phyloP scores from a whole-genome alignment of 2,329 filamentous ascomycete species.

The Myrmaecium sp. region DNA sequence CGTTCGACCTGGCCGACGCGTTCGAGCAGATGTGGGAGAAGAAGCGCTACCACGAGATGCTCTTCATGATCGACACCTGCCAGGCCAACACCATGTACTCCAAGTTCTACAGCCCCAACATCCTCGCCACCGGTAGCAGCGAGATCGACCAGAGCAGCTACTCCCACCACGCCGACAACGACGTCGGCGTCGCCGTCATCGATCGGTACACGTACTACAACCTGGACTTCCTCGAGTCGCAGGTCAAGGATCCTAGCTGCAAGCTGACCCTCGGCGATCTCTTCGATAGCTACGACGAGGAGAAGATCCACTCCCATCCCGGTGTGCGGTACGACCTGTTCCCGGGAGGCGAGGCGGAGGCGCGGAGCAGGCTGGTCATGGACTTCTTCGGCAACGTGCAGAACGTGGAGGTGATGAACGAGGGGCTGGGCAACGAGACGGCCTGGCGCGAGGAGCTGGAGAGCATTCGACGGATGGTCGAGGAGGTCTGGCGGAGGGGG shows the following conservation, averaged over 20 bases:
- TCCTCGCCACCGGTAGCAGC: constrained; percentile 92
- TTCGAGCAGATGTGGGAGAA: constrained; percentile 99
- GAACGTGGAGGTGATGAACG: constrained; percentile 74
- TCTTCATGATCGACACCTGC: constrained; percentile 99
- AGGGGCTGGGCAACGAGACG: constrained; percentile 27
- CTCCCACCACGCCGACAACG: constrained; percentile 93
- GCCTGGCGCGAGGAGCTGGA: constrained; percentile 52
- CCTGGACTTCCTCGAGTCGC: constrained; percentile 83
- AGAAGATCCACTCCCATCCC: constrained; percentile 84
- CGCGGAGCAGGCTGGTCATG: constrained; percentile 66
- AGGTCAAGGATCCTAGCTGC: constrained; percentile 69
- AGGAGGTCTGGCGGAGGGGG: constrained; percentile 32
- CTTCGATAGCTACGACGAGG: constrained; percentile 89
- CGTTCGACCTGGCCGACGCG: constrained; percentile 87
- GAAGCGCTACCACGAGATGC: constrained; percentile 85
- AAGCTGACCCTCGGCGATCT: constrained; percentile 85
- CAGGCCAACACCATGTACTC: constrained; percentile 99
- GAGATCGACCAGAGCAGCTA: constrained; percentile 94
- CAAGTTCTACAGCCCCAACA: constrained; percentile 94
- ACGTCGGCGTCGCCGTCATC: constrained; percentile 94
- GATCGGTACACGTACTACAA: constrained; percentile 99
- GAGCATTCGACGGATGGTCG: constrained; percentile 45
- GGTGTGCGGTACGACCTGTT: constrained; percentile 95
- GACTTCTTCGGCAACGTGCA: constrained; percentile 99
- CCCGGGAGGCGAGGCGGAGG: constrained; percentile 60